phyloP scores from a whole-genome alignment of 2,329 filamentous ascomycete genomes.

The Lachnellula cervina region DNA sequence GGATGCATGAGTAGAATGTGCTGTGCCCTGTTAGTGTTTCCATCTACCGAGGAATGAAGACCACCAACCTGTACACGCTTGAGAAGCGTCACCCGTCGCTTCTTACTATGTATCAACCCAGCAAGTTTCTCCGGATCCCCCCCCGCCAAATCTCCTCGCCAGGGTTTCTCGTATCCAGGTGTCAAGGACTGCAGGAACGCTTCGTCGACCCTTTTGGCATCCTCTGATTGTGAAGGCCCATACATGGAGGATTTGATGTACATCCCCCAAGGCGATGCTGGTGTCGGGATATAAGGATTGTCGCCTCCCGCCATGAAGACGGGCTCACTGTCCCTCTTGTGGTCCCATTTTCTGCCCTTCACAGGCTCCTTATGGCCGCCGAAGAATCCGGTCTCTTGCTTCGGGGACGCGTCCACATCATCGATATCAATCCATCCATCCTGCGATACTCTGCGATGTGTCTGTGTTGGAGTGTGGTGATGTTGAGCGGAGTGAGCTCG shows the following conservation, averaged over 20 bases:
- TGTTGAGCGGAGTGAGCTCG: constrained; percentile 28
- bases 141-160: constrained; percentile 30
- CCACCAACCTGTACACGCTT: constrained; percentile 26
- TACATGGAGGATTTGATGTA: constrained; percentile 32
- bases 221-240: constrained; percentile 23
- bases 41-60: neutral
- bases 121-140: constrained; percentile 25
- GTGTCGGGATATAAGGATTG: constrained; percentile 7
- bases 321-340: constrained; percentile 30
- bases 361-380: constrained; percentile 29
- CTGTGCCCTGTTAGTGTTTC: constrained; percentile 16
- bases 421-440: constrained; percentile 30
- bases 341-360: constrained; percentile 33
- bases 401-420: constrained; percentile 21
- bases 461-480: constrained; percentile 18
- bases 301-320: constrained; percentile 29
- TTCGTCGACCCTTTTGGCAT: constrained; percentile 25
- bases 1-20: constrained; percentile 37
- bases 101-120: constrained; percentile 26
- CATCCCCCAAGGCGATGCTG: constrained; percentile 24
- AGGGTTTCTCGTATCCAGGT: constrained; percentile 32
- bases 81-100: constrained; percentile 22
- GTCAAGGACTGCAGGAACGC: constrained; percentile 27
- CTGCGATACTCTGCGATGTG: constrained; percentile 23
- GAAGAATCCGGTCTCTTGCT: constrained; percentile 28